Evolutionary conservation across 2,329 filamentous ascomycete genomes (phyloP).

Genomic region (Beauveria varroae): DNA sequence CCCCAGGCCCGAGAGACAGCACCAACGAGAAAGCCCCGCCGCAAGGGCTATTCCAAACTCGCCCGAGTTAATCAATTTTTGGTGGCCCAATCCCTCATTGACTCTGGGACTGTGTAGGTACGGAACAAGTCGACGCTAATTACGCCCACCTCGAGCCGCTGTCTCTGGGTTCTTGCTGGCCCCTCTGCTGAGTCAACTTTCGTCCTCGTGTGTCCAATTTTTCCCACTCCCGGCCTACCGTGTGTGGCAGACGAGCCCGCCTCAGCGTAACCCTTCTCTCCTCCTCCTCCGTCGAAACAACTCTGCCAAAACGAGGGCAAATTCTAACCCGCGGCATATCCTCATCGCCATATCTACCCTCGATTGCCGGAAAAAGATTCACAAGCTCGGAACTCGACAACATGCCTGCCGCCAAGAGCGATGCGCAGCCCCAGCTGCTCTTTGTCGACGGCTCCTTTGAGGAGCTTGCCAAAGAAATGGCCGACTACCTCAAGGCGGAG

Average conservation of each 20-base stretch:
- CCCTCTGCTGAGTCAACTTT: constrained; percentile 11
- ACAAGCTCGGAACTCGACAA: constrained; percentile 16
- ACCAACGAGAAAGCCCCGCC: constrained; percentile 24
- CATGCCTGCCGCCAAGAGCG: constrained; percentile 29
- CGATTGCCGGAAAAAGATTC: neutral
- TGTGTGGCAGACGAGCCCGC: neutral
- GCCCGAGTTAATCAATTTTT: constrained; percentile 19
- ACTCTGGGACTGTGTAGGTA: neutral
- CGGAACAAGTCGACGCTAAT: constrained; percentile 8
- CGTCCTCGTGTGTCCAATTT: constrained; percentile 12
- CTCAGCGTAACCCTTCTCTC: neutral
- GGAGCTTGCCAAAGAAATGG: constrained; percentile 90
- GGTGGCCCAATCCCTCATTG: constrained; percentile 18
- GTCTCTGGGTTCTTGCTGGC: neutral
- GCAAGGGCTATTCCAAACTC: constrained; percentile 29
- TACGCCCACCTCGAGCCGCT: neutral
- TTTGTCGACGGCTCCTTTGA: constrained; percentile 89
- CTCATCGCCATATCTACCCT: constrained; percentile 2
- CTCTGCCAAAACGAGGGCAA: constrained; percentile 8
- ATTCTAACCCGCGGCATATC: neutral
- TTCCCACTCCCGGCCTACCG: constrained; percentile 9
- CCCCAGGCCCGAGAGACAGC: neutral
- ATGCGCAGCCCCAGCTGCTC: constrained; percentile 52
- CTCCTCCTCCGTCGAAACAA: constrained; percentile 6
- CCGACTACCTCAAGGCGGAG: constrained; percentile 82